Evolutionary conservation across 805 yeast species (phyloP).

Genomic region (Suhomyces prunicola): DNA sequence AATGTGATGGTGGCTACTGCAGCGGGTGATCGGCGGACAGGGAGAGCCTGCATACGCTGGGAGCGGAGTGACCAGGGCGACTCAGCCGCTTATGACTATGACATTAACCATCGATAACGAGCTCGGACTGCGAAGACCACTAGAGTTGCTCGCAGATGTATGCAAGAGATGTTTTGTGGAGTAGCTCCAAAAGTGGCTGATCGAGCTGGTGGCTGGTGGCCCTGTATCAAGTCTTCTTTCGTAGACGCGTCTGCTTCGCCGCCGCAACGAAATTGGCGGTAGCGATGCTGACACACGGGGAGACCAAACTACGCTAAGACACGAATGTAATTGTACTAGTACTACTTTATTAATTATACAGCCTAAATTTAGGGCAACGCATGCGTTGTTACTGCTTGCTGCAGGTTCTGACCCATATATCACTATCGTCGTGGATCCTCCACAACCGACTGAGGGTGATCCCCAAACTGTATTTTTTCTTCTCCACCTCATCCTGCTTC

Average conservation of each 20-base stretch:
- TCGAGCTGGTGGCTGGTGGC: neutral
- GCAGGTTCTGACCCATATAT: slow-evolving; percentile 39
- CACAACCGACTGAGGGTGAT: slow-evolving; percentile 41
- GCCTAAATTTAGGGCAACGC: slow-evolving; percentile 8
- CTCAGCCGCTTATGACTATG: neutral
- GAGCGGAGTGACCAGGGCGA: neutral
- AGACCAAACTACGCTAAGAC: neutral
- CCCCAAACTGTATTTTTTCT: slow-evolving; percentile 40
- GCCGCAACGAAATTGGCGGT: neutral
- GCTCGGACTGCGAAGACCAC: neutral
- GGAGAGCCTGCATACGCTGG: neutral
- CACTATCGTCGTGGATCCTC: slow-evolving; percentile 41
- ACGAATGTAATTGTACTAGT: neutral
- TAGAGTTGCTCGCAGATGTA: neutral
- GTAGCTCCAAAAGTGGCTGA: neutral
- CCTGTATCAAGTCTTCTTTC: neutral
- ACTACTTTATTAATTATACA: neutral
- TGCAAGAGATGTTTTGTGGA: neutral
- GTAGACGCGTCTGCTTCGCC: neutral
- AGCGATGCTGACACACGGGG: neutral
- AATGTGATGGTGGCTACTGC: no score
- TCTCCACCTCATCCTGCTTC: slow-evolving; percentile 41
- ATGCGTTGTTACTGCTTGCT: slow-evolving; percentile 12
- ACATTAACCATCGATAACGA: neutral
- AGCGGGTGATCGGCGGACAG: neutral